These are phyloP conservation scores for Pecoramyces ruminantium DNA, from an alignment of 192 early-diverging fungal genomes.

Conservation along the genomic window DNA sequence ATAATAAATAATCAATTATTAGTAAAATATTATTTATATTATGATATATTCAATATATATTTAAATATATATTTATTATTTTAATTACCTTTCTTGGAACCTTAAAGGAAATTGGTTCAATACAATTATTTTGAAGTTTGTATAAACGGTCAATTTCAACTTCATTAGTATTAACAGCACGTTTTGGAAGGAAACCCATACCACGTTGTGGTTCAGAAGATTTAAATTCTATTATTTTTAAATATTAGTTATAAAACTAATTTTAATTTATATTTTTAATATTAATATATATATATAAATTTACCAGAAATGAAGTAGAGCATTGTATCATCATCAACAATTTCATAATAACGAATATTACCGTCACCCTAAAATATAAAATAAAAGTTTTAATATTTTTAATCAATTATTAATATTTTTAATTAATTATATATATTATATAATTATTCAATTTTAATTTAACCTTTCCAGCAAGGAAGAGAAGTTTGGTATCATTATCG, in stretches of 20 bases:
- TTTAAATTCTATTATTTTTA: conserved; percentile 42
- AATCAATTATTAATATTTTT: too few species aligned
- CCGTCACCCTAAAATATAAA: conserved; percentile 53
- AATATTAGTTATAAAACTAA: too few species aligned
- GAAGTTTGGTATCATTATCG: conserved; percentile 74
- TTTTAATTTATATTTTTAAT: too few species aligned
- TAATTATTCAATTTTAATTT: too few species aligned
- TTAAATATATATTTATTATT: too few species aligned
- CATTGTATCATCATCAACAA: conserved; percentile 70
- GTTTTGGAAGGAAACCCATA: conserved; percentile 83
- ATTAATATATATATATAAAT: too few species aligned
- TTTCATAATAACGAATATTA: conserved; percentile 98
- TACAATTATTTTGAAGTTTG: conserved; percentile 73
- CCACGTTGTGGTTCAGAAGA: conserved; percentile 87
- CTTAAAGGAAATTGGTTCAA: conserved; percentile 93
- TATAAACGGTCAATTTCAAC: conserved; percentile 85
- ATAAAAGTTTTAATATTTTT: not conserved
- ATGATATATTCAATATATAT: too few species aligned
- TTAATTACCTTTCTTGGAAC: conserved; percentile 74
- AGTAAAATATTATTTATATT: too few species aligned
- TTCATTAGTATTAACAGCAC: conserved; percentile 66
- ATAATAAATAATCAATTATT: too few species aligned
- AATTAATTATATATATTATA: not conserved
- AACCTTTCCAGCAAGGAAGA: conserved; percentile 91
- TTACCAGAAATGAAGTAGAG: conserved; percentile 53